Conservation (phyloP, 139 green algal genomes). For the Auxenochlorella pyrenoidosa region DNA sequence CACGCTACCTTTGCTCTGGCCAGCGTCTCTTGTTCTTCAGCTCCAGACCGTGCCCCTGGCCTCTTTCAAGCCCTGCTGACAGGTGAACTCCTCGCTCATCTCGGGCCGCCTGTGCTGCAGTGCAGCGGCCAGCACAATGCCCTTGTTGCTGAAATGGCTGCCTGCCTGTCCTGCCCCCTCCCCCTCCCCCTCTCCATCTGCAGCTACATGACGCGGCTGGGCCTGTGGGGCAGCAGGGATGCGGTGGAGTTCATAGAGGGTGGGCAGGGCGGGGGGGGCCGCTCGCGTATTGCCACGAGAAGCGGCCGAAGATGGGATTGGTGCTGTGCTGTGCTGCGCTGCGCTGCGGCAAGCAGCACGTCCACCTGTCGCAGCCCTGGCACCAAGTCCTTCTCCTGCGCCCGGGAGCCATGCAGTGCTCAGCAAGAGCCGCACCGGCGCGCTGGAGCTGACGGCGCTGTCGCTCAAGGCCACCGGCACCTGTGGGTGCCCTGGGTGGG, state of each 20-base stretch:
- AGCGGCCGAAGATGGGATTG: not conserved
- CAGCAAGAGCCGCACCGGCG: slow-evolving; percentile 68
- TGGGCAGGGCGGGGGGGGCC: slow-evolving; percentile 5
- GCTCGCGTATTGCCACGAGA: not conserved
- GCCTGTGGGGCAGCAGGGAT: slow-evolving; percentile 56
- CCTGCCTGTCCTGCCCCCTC: not conserved
- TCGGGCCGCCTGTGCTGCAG: not conserved
- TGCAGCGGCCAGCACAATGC: no score
- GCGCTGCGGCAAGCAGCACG: no score
- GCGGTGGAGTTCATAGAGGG: slow-evolving; percentile 66
- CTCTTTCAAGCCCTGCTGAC: not conserved
- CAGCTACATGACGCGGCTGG: slow-evolving; percentile 87
- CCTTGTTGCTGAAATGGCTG: not conserved
- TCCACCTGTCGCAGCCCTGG: not conserved
- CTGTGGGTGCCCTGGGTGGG: not conserved
- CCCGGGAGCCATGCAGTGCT: not conserved
- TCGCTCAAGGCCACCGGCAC: slow-evolving; percentile 11
- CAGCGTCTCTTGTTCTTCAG: no score
- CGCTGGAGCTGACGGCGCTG: slow-evolving; percentile 76
- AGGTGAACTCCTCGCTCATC: no score
- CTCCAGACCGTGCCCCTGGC: not conserved
- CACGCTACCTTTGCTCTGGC: no score
- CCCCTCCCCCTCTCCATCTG: not conserved
- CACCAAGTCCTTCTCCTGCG: not conserved
- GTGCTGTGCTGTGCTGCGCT: not conserved